These are phyloP conservation scores for Penicillium capsulatum DNA, from an alignment of 2,329 filamentous ascomycete species.

Conservation along the genomic window DNA sequence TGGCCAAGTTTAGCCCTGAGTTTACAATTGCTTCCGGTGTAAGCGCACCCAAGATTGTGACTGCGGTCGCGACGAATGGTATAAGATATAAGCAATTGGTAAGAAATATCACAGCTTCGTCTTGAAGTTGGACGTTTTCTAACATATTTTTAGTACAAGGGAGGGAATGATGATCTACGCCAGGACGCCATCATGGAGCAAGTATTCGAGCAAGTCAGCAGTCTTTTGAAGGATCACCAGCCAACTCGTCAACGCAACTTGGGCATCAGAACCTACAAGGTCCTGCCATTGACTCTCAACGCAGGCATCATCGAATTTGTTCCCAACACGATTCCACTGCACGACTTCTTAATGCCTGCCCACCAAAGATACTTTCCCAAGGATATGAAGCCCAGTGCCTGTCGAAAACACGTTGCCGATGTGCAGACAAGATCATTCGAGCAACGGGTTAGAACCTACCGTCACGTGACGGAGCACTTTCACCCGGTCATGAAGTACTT, in stretches of 20 bases:
- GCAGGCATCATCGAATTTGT: conserved; percentile 98
- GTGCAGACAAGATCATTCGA: conserved; percentile 68
- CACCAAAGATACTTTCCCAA: conserved; percentile 82
- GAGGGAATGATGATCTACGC: conserved; percentile 89
- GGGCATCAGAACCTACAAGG: conserved; percentile 93
- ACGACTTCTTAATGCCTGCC: conserved; percentile 87
- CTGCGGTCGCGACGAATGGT: conserved; percentile 73
- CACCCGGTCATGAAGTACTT: conserved; percentile 95
- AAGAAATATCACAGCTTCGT: conserved; percentile 24
- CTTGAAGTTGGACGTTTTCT: not conserved
- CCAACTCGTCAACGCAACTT: conserved; percentile 82
- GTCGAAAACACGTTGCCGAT: conserved; percentile 72
- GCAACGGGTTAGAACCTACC: conserved; percentile 68
- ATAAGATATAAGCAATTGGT: conserved; percentile 78
- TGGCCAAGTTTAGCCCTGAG: conserved; percentile 65
- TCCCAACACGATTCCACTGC: conserved; percentile 82
- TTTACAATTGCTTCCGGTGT: conserved; percentile 87
- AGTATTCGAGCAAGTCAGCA: conserved; percentile 93
- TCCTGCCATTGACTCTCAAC: conserved; percentile 77
- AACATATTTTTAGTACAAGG: conserved; percentile 62
- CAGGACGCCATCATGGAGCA: conserved; percentile 99
- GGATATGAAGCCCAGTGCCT: conserved; percentile 71
- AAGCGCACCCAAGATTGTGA: conserved; percentile 90
- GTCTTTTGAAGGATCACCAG: conserved; percentile 78
- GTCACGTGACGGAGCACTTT: conserved; percentile 73